Evolutionary conservation across 805 yeast genomes (phyloP).

Genomic region (Monosporozyma yasuniensis): DNA sequence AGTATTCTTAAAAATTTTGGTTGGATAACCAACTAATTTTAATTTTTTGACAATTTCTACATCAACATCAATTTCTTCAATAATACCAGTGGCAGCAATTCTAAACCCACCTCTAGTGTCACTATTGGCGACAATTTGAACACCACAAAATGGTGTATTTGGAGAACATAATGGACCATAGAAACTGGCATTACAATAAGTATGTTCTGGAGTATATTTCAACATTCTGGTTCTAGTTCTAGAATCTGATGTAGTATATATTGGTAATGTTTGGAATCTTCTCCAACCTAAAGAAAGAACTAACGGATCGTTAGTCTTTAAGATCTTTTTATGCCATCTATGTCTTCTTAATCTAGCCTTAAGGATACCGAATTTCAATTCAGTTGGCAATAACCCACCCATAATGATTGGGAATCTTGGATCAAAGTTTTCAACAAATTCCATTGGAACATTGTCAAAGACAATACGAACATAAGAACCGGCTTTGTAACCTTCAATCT

Average conservation of each 20-base stretch:
- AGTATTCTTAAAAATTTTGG: conserved; percentile 87
- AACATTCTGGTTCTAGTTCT: conserved; percentile 96
- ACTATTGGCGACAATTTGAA: conserved; percentile 74
- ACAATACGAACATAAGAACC: conserved; percentile 91
- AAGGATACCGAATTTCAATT: conserved; percentile 84
- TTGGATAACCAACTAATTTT: conserved; percentile 90
- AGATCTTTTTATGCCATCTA: conserved; percentile 95
- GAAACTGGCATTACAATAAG: conserved; percentile 90
- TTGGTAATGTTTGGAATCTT: conserved; percentile 92
- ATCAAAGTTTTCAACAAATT: conserved; percentile 77
- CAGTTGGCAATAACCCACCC: conserved; percentile 88
- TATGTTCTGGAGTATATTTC: conserved; percentile 97
- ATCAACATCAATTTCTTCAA: conserved; percentile 82
- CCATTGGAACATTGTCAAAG: conserved; percentile 77
- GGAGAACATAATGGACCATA: conserved; percentile 97
- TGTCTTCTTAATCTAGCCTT: conserved; percentile 94
- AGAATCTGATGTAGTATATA: conserved; percentile 93
- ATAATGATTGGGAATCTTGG: conserved; percentile 78
- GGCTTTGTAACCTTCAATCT: conserved; percentile 85
- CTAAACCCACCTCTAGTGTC: conserved; percentile 86
- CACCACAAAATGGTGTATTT: conserved; percentile 94
- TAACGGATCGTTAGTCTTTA: conserved; percentile 92
- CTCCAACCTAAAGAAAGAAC: conserved; percentile 96
- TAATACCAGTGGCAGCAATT: conserved; percentile 94
- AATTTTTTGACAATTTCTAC: conserved; percentile 91